phyloP scores from a whole-genome alignment of 768 basidiomycete genomes.

The Boletus rubropictus region DNA sequence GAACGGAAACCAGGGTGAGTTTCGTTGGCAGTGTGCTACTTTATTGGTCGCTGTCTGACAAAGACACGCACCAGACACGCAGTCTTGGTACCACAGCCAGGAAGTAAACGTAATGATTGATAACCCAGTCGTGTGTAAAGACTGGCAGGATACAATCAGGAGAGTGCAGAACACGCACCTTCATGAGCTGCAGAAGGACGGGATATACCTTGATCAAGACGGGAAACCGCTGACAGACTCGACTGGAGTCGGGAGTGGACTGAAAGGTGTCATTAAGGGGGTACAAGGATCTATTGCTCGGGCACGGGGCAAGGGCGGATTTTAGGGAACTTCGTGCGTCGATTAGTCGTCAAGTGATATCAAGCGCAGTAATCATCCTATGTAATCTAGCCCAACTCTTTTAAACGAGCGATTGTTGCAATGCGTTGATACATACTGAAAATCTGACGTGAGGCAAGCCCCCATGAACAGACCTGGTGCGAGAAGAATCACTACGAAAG shows the following conservation, averaged over 20 bases:
- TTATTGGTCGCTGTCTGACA: slow-evolving; percentile 2
- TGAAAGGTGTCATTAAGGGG: slow-evolving; percentile 38
- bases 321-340: slow-evolving; percentile 17
- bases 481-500: too few species aligned
- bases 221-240: slow-evolving; percentile 37
- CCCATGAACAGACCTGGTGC: too few species aligned
- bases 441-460: too few species aligned
- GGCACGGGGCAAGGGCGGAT: slow-evolving; percentile 39
- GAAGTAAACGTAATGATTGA: slow-evolving; percentile 66
- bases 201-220: slow-evolving; percentile 50
- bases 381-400: too few species aligned
- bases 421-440: too few species aligned
- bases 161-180: slow-evolving; percentile 53
- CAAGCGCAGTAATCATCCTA: too few species aligned
- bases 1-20: slow-evolving; percentile 60
- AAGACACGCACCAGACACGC: slow-evolving; percentile 39
- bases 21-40: not conserved
- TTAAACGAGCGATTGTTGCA: too few species aligned
- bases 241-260: slow-evolving; percentile 35
- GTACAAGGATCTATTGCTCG: slow-evolving; percentile 38
- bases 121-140: slow-evolving; percentile 43
- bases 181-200: slow-evolving; percentile 44
- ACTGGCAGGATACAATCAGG: slow-evolving; percentile 50
- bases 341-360: slow-evolving; percentile 14
- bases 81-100: slow-evolving; percentile 69